Percentiles rank a stretch among this genome's conserved stretches.
These are phyloP conservation scores for Ganoderma sp. DNA, from an alignment of 1,284 basidiomycete genomes.

Conservation along the genomic window DNA sequence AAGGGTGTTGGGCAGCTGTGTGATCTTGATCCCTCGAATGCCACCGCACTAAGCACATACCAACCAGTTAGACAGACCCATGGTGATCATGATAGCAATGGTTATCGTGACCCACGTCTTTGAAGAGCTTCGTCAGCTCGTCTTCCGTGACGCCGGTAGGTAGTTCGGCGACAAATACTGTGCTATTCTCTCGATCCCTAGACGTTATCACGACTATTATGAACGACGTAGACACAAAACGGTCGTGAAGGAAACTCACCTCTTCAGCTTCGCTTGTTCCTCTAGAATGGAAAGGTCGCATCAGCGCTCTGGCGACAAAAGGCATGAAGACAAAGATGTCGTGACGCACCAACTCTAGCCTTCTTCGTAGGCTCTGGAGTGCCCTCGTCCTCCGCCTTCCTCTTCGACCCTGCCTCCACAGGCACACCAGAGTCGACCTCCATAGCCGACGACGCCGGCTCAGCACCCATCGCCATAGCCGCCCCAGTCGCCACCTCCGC, in stretches of 20 bases:
- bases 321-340: neutral
- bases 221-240: neutral
- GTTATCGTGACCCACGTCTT: conserved; percentile 67
- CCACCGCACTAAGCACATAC: conserved; percentile 69
- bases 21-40: conserved; percentile 81
- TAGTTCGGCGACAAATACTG: conserved; percentile 85
- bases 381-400: conserved; percentile 64
- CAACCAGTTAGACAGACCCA: neutral
- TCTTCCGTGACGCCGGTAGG: conserved; percentile 62
- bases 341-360: conserved; percentile 58
- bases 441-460: conserved; percentile 47
- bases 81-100: neutral
- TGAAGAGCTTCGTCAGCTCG: conserved; percentile 79
- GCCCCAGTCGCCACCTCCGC: conserved; percentile 42
- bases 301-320: neutral
- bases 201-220: neutral
- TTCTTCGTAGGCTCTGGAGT: conserved; percentile 58
- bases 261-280: conserved; percentile 56
- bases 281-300: conserved; percentile 42
- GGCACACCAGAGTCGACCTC: conserved; percentile 52
- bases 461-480: neutral
- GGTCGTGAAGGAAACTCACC: conserved; percentile 48
- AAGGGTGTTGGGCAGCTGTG: conserved; percentile 56
- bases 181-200: conserved; percentile 95
- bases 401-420: conserved; percentile 54